phyloP scores from a whole-genome alignment of 192 early-diverging fungal species.

The Backusella luteola region DNA sequence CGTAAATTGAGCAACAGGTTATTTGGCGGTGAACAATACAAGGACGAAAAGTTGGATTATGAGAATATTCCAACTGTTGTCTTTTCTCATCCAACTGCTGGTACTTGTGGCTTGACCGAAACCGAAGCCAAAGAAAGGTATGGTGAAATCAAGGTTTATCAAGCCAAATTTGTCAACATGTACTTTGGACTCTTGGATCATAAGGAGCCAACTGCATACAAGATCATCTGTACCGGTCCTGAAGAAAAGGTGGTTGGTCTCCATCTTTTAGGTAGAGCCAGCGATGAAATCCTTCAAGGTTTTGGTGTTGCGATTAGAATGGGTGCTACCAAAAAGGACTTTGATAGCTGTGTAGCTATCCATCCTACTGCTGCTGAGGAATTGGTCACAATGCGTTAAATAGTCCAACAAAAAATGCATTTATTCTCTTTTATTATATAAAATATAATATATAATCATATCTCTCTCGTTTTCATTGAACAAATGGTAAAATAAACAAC shows the following conservation, averaged over 20 bases:
- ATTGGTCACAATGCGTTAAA: slow-evolving; percentile 62
- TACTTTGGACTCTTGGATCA: slow-evolving; percentile 77
- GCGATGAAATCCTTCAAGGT: slow-evolving; percentile 92
- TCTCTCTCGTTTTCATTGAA: neutral
- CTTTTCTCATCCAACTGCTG: slow-evolving; percentile 89
- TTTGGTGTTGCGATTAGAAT: slow-evolving; percentile 97
- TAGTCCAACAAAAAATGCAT: neutral
- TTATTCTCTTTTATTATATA: neutral
- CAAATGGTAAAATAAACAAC: neutral
- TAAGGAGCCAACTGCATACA: slow-evolving; percentile 90
- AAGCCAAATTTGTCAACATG: slow-evolving; percentile 89
- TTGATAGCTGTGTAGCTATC: slow-evolving; percentile 93
- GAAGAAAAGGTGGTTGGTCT: slow-evolving; percentile 96
- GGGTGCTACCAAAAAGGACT: slow-evolving; percentile 97
- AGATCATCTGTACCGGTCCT: slow-evolving; percentile 79
- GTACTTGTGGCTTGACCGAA: slow-evolving; percentile 88
- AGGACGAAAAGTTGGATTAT: slow-evolving; percentile 85
- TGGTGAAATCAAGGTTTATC: slow-evolving; percentile 84
- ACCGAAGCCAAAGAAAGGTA: slow-evolving; percentile 69
- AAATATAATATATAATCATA: neutral
- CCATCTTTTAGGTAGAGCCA: slow-evolving; percentile 85
- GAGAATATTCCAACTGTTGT: slow-evolving; percentile 93
- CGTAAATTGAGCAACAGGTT: slow-evolving; percentile 85
- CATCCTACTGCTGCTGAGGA: slow-evolving; percentile 97
- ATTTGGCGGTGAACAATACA: slow-evolving; percentile 77